Conservation (phyloP, 495 filamentous ascomycete species). For the Lichina pygmaea region DNA sequence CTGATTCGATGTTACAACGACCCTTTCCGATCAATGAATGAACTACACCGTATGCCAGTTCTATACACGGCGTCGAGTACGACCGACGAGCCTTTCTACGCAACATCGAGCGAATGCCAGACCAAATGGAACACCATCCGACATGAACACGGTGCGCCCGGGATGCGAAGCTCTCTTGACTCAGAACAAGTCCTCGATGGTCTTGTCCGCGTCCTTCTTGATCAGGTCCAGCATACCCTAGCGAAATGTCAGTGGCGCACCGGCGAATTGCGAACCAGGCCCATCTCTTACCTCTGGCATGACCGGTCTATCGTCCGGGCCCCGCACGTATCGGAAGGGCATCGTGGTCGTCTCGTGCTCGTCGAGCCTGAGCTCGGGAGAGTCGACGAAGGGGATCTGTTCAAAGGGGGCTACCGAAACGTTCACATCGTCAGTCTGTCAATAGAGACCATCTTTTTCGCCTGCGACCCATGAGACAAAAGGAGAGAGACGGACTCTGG, state of each 20-base stretch:
- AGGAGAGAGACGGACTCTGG: conserved; percentile 24
- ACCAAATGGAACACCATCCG: no score
- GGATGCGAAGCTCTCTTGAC: background rate
- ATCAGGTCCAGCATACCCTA: conserved; percentile 91
- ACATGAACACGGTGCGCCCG: no score
- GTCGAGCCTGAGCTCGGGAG: conserved; percentile 69
- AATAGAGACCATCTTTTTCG: background rate
- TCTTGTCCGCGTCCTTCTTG: conserved; percentile 78
- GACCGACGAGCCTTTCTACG: no score
- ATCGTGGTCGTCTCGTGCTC: conserved; percentile 84
- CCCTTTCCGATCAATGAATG: no score
- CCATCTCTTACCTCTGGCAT: conserved; percentile 54
- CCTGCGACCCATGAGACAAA: no score
- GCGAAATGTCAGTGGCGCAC: background rate
- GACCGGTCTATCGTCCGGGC: conserved; percentile 41
- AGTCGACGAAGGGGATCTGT: conserved; percentile 55
- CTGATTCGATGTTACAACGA: no score
- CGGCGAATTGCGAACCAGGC: background rate
- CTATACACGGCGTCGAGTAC: no score
- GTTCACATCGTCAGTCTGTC: background rate
- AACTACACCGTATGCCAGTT: no score
- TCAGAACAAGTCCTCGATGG: conserved; percentile 65
- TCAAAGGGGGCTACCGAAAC: conserved; percentile 32
- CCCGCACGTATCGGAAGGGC: conserved; percentile 88
- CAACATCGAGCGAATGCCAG: no score